A percentile compares a stretch with the other conserved stretches of the same genome.
Evolutionary conservation across 2,329 filamentous ascomycete species (phyloP).

Genomic region (Aspergillus caelatus): DNA sequence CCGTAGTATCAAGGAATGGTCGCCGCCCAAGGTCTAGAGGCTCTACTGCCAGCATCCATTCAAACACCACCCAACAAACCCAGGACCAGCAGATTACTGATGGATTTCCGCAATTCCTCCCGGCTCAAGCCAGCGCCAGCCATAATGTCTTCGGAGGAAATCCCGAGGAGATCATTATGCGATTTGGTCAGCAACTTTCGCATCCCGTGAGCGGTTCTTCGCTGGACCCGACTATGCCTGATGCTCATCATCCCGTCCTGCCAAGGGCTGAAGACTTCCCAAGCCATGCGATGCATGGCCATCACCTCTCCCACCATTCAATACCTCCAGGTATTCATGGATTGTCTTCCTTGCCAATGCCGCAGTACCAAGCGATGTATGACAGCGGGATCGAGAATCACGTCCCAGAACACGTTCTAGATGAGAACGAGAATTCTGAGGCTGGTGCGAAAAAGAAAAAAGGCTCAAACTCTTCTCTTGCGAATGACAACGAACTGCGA

Average conservation of each 20-base stretch:
- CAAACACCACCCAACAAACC: slow-evolving; percentile 48
- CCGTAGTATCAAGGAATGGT: slow-evolving; percentile 41
- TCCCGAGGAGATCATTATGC: slow-evolving; percentile 50
- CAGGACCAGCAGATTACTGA: slow-evolving; percentile 46
- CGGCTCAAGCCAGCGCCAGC: slow-evolving; percentile 34
- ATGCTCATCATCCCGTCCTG: slow-evolving; percentile 38
- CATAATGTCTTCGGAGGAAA: slow-evolving; percentile 43
- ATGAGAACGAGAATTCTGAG: slow-evolving; percentile 49
- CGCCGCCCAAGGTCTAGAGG: slow-evolving; percentile 49
- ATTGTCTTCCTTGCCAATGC: slow-evolving; percentile 34
- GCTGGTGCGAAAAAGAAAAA: slow-evolving; percentile 48
- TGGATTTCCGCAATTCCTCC: slow-evolving; percentile 43
- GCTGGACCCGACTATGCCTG: slow-evolving; percentile 42
- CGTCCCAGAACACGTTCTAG: slow-evolving; percentile 42
- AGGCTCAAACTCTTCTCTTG: slow-evolving; percentile 50
- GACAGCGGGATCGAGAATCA: slow-evolving; percentile 47
- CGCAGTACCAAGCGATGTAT: slow-evolving; percentile 45
- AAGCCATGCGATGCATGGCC: slow-evolving; percentile 36
- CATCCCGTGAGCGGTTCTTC: slow-evolving; percentile 39
- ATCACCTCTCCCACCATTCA: slow-evolving; percentile 39
- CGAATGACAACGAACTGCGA: slow-evolving; percentile 53
- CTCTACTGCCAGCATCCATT: slow-evolving; percentile 52
- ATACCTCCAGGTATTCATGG: slow-evolving; percentile 41
- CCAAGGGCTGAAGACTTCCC: slow-evolving; percentile 43
- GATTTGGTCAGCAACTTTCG: slow-evolving; percentile 46